Base-by-base conservation (phyloP, 768 basidiomycete species). In the Kwoniella heveanensis region DNA sequence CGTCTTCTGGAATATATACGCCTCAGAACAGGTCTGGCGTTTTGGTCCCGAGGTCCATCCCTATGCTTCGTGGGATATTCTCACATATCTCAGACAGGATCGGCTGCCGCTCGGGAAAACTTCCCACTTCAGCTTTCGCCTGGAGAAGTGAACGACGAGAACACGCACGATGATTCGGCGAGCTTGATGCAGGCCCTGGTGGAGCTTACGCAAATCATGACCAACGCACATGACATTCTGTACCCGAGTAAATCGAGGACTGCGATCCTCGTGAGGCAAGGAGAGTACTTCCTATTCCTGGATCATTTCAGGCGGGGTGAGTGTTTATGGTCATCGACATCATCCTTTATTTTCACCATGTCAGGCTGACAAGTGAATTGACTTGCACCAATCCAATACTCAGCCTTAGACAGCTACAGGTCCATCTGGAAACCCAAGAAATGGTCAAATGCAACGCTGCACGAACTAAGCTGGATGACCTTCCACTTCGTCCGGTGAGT, bases 201-300 rank as follows among this genome's bases (percentile, higher is more conserved):
- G 49, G 77, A 78, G 49, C 65, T 78, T 37, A 77, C 75, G 8
- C 67, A 70, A 55, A 78, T 76, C 63, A 79, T 79, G 74, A 79
- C 75, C n/a, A 77, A 75, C 50, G 75, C 74, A 1, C 77, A 79
- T 64, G 75, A 76, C 60, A 72, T 73, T 0, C 62, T 79, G 52
- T 79, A 79, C 47, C 77, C 77, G 0, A 73, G 64, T 53, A 72
- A 71, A 46, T 54, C 44, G 2, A 58, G 77, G 24, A 72, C 73
- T 3, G 65, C 69, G 13, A 64, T 63, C 17, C 65, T 79, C 2
- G 76, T 77, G 21, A 66, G 70, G 51, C 73, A 73, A 46, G 77
- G 77, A 13, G 73, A 64, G 59, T 61, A 65, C 48, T 60, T 62
- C 25, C 44, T 69, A 30, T 65, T 57, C 50, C 64, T 66, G 44